These are phyloP conservation scores for Penicillium sp. DNA, from an alignment of 2,329 filamentous ascomycete genomes.

Conservation along the genomic window DNA sequence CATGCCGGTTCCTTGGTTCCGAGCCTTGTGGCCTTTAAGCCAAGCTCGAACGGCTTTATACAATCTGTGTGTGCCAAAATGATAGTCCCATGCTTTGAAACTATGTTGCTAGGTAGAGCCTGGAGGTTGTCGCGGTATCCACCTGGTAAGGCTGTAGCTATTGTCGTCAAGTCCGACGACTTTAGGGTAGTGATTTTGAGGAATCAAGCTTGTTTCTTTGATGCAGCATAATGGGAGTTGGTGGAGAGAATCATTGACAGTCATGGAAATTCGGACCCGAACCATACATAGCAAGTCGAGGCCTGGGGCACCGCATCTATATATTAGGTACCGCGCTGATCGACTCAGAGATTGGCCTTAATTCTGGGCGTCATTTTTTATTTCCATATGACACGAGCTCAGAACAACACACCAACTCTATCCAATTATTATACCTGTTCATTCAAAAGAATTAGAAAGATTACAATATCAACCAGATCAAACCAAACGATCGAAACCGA, in stretches of 20 bases:
- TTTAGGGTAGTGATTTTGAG: no score
- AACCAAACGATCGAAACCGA: neutral
- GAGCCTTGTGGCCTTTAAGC: neutral
- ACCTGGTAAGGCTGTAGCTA: neutral
- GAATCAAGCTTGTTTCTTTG: neutral
- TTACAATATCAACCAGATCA: neutral
- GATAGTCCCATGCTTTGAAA: neutral
- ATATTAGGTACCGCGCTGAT: neutral
- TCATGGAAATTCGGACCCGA: neutral
- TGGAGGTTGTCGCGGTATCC: neutral
- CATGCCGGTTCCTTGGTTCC: conserved; percentile 19
- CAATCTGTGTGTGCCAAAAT: neutral
- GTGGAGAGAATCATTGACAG: neutral
- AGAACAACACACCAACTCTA: neutral
- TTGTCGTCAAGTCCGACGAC: neutral
- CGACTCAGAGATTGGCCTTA: neutral
- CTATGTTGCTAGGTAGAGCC: neutral
- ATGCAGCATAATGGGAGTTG: neutral
- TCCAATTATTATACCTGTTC: neutral
- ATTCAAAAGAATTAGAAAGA: neutral
- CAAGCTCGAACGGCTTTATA: neutral
- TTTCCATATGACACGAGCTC: neutral
- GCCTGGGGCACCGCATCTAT: neutral
- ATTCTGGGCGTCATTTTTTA: neutral
- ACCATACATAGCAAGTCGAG: neutral